Conservation (phyloP, 2,329 filamentous ascomycete species). For the Talaromyces funiculosus region DNA sequence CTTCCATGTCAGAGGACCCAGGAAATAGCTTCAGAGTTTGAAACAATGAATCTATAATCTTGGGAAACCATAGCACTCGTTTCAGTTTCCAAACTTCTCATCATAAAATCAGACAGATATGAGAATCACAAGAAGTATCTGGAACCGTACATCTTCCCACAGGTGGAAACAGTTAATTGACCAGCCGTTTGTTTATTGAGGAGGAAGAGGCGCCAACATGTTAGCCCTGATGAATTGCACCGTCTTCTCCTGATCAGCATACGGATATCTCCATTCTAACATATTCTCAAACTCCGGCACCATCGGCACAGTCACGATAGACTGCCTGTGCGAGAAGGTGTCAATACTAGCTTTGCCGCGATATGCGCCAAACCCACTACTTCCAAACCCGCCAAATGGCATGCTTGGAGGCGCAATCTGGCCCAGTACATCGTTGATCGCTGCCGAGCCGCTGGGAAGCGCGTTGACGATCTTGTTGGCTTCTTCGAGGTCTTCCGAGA, state of each 20-base stretch:
- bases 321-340: slow-evolving; percentile 4
- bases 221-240: slow-evolving; percentile 3
- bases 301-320: slow-evolving; percentile 4
- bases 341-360: slow-evolving; percentile 8
- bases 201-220: slow-evolving; percentile 4
- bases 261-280: slow-evolving; percentile 8
- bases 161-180: neutral
- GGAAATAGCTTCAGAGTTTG: too few species aligned
- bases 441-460: slow-evolving; percentile 3
- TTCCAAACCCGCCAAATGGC: neutral
- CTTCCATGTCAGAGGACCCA: too few species aligned
- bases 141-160: neutral
- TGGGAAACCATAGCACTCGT: too few species aligned
- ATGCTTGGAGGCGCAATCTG: neutral
- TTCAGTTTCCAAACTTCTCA: too few species aligned
- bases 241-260: slow-evolving; percentile 3
- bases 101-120: neutral
- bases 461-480: slow-evolving; percentile 4
- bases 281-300: slow-evolving; percentile 3
- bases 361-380: slow-evolving; percentile 4
- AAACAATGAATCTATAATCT: too few species aligned
- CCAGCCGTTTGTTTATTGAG: neutral
- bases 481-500: slow-evolving; percentile 4
- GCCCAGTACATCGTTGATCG: slow-evolving; percentile 1
- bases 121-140: neutral